Percentiles rank a stretch among this genome's conserved stretches.
These are phyloP conservation scores for Lasiodiplodia hormozganensis DNA, from an alignment of 2,329 filamentous ascomycete species.

Conservation along the genomic window DNA sequence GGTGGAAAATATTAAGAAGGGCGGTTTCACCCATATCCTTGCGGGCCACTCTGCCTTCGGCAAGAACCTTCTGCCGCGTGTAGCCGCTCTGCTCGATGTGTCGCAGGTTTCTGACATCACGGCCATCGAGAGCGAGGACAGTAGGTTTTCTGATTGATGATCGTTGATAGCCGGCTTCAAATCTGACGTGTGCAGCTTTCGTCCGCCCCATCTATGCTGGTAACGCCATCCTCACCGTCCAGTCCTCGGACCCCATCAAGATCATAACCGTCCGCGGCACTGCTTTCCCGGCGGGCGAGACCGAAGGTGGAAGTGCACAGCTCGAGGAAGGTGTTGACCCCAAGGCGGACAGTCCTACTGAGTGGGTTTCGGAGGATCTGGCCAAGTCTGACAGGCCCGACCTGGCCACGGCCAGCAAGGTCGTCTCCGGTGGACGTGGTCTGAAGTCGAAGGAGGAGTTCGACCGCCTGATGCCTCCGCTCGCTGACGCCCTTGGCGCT, in stretches of 20 bases:
- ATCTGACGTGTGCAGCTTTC: conserved; percentile 64
- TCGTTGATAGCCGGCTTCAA: conserved; percentile 6
- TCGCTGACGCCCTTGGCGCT: conserved; percentile 92
- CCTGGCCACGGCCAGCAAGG: conserved; percentile 83
- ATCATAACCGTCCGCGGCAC: conserved; percentile 92
- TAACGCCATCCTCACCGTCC: conserved; percentile 95
- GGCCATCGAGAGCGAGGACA: conserved; percentile 84
- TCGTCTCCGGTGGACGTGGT: conserved; percentile 92
- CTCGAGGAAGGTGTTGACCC: conserved; percentile 86
- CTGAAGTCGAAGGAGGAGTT: conserved; percentile 99
- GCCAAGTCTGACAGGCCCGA: conserved; percentile 94
- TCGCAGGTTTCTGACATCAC: conserved; percentile 96
- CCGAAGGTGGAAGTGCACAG: conserved; percentile 74
- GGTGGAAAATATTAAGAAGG: conserved; percentile 96
- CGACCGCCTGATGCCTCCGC: conserved; percentile 86
- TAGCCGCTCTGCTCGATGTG: conserved; percentile 87
- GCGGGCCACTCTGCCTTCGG: conserved; percentile 94
- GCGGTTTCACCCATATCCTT: conserved; percentile 89
- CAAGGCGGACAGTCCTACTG: conserved; percentile 73
- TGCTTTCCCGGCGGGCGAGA: conserved; percentile 79
- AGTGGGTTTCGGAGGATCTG: conserved; percentile 95
- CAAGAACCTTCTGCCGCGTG: conserved; percentile 90
- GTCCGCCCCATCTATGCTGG: conserved; percentile 97
- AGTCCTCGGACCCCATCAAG: conserved; percentile 86
- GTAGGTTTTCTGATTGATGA: conserved; percentile 42